phyloP scores from a whole-genome alignment of 2,329 filamentous ascomycete species.

The Xenoacremonium recifei region DNA sequence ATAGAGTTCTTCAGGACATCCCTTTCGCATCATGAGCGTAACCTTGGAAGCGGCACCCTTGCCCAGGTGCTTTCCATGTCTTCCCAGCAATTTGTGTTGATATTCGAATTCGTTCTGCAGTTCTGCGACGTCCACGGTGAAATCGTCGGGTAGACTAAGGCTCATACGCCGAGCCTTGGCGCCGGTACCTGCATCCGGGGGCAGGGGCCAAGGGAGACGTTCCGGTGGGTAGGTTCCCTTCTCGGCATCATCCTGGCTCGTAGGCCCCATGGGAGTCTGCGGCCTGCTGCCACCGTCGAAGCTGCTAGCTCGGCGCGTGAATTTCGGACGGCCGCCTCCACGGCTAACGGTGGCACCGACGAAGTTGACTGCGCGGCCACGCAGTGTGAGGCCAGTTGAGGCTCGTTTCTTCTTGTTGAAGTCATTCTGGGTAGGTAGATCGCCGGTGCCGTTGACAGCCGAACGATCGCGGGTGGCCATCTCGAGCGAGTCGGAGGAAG shows the following conservation, averaged over 20 bases:
- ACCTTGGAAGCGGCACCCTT: constrained; percentile 83
- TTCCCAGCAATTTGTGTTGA: constrained; percentile 67
- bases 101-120: constrained; percentile 70
- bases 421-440: constrained; percentile 43
- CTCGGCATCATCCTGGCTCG: constrained; percentile 12
- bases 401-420: constrained; percentile 52
- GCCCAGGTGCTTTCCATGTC: constrained; percentile 72
- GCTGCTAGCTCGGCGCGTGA: constrained; percentile 44
- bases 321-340: constrained; percentile 21
- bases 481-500: constrained; percentile 48
- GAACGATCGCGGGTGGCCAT: constrained; percentile 35
- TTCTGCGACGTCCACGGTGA: constrained; percentile 68
- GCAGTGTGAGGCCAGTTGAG: constrained; percentile 49
- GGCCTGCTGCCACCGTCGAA: constrained; percentile 41
- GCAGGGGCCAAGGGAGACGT: constrained; percentile 55
- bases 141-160: constrained; percentile 70
- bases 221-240: constrained; percentile 35
- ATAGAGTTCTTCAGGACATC: constrained; percentile 63
- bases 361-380: constrained; percentile 49
- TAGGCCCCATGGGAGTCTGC: constrained; percentile 18
- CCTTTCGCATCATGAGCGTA: constrained; percentile 74
- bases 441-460: constrained; percentile 25
- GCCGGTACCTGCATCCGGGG: constrained; percentile 69
- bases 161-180: constrained; percentile 79
- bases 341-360: constrained; percentile 29